Evolutionary conservation across 805 yeast genomes (phyloP).

Genomic region (Komagataella mondaviorum): DNA sequence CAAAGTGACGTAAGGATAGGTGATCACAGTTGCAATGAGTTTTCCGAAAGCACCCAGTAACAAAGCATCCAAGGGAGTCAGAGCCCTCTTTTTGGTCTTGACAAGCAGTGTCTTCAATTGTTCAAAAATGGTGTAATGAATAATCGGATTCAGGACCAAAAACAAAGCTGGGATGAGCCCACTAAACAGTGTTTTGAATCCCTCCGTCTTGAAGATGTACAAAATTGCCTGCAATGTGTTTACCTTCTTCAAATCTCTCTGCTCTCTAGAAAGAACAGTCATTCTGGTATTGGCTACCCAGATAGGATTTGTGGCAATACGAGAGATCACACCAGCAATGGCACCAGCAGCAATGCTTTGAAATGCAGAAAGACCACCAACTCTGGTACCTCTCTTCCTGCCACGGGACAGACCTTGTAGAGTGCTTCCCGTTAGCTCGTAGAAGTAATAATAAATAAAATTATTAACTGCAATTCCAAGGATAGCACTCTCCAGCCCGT

Average conservation of each 20-base stretch:
- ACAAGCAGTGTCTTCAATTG: constrained; percentile 61
- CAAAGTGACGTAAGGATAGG: constrained; percentile 86
- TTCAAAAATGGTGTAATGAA: constrained; percentile 87
- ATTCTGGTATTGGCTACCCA: constrained; percentile 93
- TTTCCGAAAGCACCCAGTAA: constrained; percentile 84
- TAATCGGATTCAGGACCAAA: constrained; percentile 76
- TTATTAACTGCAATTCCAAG: constrained; percentile 80
- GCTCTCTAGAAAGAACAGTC: constrained; percentile 38
- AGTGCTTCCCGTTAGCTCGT: constrained; percentile 43
- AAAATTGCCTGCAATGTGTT: constrained; percentile 42
- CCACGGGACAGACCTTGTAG: constrained; percentile 1
- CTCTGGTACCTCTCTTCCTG: constrained; percentile 3
- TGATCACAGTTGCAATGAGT: constrained; percentile 73
- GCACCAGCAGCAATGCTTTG: constrained; percentile 73
- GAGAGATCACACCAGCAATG: constrained; percentile 78
- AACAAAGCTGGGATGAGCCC: constrained; percentile 85
- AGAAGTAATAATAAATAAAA: constrained; percentile 82
- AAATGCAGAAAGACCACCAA: constrained; percentile 33
- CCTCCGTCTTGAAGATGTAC: constrained; percentile 59
- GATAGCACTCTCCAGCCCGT: constrained; percentile 81
- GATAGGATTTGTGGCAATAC: constrained; percentile 72
- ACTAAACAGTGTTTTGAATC: constrained; percentile 58
- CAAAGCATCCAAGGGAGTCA: constrained; percentile 69
- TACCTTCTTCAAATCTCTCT: constrained; percentile 17
- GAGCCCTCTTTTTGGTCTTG: constrained; percentile 31